Conservation (phyloP, 75 land plant genomes). For the Pseudotsuga menziesii region DNA sequence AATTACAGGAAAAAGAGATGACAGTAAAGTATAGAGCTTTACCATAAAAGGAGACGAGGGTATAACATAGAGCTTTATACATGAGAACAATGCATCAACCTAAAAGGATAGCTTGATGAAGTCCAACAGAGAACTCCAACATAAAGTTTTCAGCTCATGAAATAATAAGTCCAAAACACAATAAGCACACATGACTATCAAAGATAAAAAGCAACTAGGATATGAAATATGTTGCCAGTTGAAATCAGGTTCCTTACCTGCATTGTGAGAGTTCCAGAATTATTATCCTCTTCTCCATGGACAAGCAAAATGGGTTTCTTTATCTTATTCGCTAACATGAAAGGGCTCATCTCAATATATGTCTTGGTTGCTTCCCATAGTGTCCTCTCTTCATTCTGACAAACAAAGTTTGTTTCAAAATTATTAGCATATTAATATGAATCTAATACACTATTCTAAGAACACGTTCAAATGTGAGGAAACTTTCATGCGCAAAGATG, state of each 20-base stretch:
- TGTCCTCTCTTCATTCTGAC: slow-evolving; percentile 91
- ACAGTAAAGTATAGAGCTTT: background rate
- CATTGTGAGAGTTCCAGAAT: slow-evolving; percentile 93
- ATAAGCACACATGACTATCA: background rate
- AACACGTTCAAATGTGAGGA: background rate
- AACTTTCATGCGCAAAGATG: background rate
- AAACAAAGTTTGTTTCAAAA: background rate
- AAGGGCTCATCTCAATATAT: slow-evolving; percentile 96
- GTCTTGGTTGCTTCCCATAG: slow-evolving; percentile 88
- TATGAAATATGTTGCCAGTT: background rate
- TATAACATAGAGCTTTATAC: too few relatives aligned
- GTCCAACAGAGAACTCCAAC: background rate
- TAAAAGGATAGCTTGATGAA: too few relatives aligned
- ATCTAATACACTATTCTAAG: slow-evolving; percentile 4
- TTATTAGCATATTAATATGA: background rate
- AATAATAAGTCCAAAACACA: background rate
- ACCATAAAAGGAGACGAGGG: too few relatives aligned
- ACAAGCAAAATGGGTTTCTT: slow-evolving; percentile 87
- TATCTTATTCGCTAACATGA: slow-evolving; percentile 92
- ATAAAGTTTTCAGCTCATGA: background rate
- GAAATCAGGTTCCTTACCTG: slow-evolving; percentile 49
- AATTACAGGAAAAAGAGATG: background rate
- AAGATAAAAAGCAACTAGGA: background rate
- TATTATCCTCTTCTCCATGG: slow-evolving; percentile 98
- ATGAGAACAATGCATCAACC: too few relatives aligned